Percentiles rank a stretch among this genome's conserved stretches.
These are phyloP conservation scores for Drechmeria coniospora DNA, from an alignment of 2,329 filamentous ascomycete species.

Conservation along the genomic window DNA sequence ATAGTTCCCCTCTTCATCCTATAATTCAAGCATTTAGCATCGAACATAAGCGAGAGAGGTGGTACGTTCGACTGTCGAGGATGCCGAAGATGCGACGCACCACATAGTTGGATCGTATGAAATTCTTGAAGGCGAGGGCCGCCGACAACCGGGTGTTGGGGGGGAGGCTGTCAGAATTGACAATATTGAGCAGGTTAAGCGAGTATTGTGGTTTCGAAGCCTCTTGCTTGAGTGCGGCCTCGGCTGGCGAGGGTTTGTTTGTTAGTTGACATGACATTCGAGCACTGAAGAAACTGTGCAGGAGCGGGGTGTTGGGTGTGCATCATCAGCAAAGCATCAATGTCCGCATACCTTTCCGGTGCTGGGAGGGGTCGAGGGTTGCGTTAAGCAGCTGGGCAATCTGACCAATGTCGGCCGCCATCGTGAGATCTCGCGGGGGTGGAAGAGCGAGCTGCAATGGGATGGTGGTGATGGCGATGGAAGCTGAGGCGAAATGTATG, in stretches of 20 bases:
- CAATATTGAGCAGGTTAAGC: slow-evolving; percentile 75
- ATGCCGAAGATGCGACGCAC: slow-evolving; percentile 26
- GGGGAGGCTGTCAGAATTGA: slow-evolving; percentile 58
- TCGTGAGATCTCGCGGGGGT: slow-evolving; percentile 18
- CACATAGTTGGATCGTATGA: slow-evolving; percentile 86
- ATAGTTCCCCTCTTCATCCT: slow-evolving; percentile 88
- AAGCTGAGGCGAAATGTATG: background rate
- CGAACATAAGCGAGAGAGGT: slow-evolving; percentile 4
- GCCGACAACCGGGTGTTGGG: slow-evolving; percentile 71
- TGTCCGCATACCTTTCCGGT: slow-evolving; percentile 62
- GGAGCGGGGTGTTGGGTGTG: no score
- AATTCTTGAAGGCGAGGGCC: slow-evolving; percentile 96
- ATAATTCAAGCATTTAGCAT: slow-evolving; percentile 5
- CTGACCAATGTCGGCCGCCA: slow-evolving; percentile 40
- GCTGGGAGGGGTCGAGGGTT: slow-evolving; percentile 74
- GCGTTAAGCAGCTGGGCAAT: slow-evolving; percentile 78
- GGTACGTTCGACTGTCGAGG: slow-evolving; percentile 1
- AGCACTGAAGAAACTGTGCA: background rate
- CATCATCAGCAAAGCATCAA: slow-evolving; percentile 8
- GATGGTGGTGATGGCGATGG: slow-evolving; percentile 8
- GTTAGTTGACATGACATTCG: slow-evolving; percentile 17
- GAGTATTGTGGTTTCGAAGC: slow-evolving; percentile 80
- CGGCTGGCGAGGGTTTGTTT: slow-evolving; percentile 41
- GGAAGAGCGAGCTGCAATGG: slow-evolving; percentile 6
- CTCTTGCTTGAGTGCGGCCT: slow-evolving; percentile 62